Percentiles rank a stretch among this genome's conserved stretches.
These are phyloP conservation scores for Cordyceps militaris DNA, from an alignment of 2,329 filamentous ascomycete species.

Conservation along the genomic window DNA sequence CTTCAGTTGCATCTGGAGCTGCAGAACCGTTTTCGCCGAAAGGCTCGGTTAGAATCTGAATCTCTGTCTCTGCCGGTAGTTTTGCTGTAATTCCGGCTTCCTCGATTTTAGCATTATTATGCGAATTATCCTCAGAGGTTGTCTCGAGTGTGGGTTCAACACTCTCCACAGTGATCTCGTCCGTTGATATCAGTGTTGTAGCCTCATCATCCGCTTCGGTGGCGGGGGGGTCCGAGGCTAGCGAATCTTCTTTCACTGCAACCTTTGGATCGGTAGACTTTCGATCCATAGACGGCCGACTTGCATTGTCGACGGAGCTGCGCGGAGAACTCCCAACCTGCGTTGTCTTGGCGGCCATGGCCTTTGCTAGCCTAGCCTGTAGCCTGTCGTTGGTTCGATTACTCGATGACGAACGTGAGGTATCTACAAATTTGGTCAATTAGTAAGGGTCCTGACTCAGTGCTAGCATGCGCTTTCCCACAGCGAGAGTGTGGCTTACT, in stretches of 20 bases:
- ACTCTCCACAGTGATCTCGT: not conserved
- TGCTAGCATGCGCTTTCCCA: no score
- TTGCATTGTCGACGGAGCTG: constrained; percentile 29
- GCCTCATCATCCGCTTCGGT: constrained; percentile 13
- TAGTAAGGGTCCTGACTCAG: not conserved
- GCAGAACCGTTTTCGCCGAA: not conserved
- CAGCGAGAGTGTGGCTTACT: constrained; percentile 18
- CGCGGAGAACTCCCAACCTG: constrained; percentile 25
- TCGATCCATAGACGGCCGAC: constrained; percentile 23
- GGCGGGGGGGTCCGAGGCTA: constrained; percentile 15
- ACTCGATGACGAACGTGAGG: constrained; percentile 58
- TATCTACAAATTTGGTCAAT: constrained; percentile 24
- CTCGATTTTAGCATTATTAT: not conserved
- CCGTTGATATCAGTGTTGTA: not conserved
- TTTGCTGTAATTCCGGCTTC: not conserved
- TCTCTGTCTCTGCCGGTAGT: not conserved
- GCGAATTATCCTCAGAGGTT: not conserved
- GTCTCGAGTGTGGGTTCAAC: not conserved
- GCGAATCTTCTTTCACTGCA: not conserved
- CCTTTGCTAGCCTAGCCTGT: constrained; percentile 83
- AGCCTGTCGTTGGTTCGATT: constrained; percentile 68
- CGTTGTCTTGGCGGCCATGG: constrained; percentile 64
- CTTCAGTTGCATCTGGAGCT: not conserved
- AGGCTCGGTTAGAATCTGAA: not conserved
- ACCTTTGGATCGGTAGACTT: constrained; percentile 23